Conservation (phyloP, 2,329 filamentous ascomycete genomes). For the Mycocentrospora acerina region DNA sequence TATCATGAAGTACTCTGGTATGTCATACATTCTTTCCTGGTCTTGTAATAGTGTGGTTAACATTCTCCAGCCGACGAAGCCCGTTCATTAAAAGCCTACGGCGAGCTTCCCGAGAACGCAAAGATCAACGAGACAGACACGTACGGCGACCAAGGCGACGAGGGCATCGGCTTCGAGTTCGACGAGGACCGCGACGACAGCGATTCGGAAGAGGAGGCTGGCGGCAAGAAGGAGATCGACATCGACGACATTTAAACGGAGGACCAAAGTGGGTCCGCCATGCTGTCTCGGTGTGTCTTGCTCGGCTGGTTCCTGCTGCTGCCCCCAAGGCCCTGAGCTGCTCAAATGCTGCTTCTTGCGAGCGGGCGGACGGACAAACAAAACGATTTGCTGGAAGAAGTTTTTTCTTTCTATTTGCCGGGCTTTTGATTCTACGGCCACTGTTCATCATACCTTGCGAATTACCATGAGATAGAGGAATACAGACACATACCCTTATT, state of each 20-base stretch:
- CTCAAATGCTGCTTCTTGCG: constrained; percentile 44
- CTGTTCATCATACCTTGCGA: no score
- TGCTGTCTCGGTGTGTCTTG: constrained; percentile 33
- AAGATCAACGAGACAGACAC: constrained; percentile 99
- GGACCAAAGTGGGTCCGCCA: constrained; percentile 33
- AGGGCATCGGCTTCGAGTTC: constrained; percentile 96
- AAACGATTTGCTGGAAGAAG: constrained; percentile 8
- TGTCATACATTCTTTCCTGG: constrained; percentile 1
- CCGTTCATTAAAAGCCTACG: constrained; percentile 91
- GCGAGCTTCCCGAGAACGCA: constrained; percentile 92
- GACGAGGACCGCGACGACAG: constrained; percentile 78
- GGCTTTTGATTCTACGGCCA: no score
- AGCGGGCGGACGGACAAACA: constrained; percentile 44
- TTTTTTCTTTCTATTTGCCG: no score
- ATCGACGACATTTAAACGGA: constrained; percentile 81
- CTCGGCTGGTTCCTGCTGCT: constrained; percentile 17
- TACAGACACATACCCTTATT: constrained; percentile 8
- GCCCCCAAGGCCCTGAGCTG: constrained; percentile 27
- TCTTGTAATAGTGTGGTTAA: no score
- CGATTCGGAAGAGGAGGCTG: constrained; percentile 54
- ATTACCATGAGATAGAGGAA: constrained; percentile 3
- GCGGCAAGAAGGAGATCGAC: constrained; percentile 78
- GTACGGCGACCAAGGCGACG: constrained; percentile 85
- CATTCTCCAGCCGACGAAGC: constrained; percentile 84
- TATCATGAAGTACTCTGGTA: constrained; percentile 78